These are phyloP conservation scores for Parathielavia appendiculata DNA, from an alignment of 495 filamentous ascomycete species.

Conservation along the genomic window DNA sequence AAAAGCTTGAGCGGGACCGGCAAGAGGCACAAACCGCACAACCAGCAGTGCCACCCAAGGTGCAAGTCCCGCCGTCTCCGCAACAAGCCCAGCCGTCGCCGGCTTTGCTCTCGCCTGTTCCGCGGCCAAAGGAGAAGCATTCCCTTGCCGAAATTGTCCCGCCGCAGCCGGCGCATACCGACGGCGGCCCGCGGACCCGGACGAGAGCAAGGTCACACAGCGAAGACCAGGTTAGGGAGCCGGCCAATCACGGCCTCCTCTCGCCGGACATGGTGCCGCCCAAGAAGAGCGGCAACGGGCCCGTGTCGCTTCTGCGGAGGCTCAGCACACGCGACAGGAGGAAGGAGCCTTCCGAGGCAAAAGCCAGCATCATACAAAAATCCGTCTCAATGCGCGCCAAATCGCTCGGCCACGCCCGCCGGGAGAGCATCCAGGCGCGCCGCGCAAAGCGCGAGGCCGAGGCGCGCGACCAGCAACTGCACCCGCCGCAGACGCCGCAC, in stretches of 20 bases:
- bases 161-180: slow-evolving; percentile 89
- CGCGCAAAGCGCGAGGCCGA: slow-evolving; percentile 56
- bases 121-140: slow-evolving; percentile 36
- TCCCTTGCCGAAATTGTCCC: slow-evolving; percentile 63
- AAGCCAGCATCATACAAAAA: slow-evolving; percentile 40
- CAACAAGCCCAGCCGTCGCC: slow-evolving; percentile 20
- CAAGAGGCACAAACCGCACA: slow-evolving; percentile 25
- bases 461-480: slow-evolving; percentile 20
- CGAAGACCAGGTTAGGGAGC: slow-evolving; percentile 82
- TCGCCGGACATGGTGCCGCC: slow-evolving; percentile 56
- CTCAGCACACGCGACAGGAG: slow-evolving; percentile 79
- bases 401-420: slow-evolving; percentile 81
- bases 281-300: slow-evolving; percentile 77
- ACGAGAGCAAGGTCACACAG: slow-evolving; percentile 90
- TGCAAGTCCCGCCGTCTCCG: slow-evolving; percentile 27
- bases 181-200: slow-evolving; percentile 70
- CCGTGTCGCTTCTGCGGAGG: slow-evolving; percentile 77
- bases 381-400: slow-evolving; percentile 69
- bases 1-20: slow-evolving; percentile 83
- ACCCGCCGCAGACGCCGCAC: slow-evolving; percentile 16
- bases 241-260: slow-evolving; percentile 63
- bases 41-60: slow-evolving; percentile 24
- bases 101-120: slow-evolving; percentile 40
- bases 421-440: slow-evolving; percentile 85
- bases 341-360: slow-evolving; percentile 49